Conservation (phyloP, 495 filamentous ascomycete genomes). For the Penicillium cosmopolitanum region DNA sequence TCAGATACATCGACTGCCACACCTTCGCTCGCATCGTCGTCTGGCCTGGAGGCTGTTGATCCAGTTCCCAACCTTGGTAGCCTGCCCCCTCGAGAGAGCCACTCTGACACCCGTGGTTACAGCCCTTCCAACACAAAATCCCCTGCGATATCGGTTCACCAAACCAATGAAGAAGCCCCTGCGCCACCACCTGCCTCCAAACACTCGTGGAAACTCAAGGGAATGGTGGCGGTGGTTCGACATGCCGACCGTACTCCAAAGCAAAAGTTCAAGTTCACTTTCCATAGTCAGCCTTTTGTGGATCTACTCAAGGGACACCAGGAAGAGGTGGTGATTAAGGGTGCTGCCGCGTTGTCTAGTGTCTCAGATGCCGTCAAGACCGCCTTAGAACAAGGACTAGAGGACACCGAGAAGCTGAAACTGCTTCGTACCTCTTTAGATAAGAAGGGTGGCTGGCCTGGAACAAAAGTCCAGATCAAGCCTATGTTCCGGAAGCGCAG, state of each 20-base stretch:
- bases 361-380: slow-evolving; percentile 81
- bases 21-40: slow-evolving; percentile 54
- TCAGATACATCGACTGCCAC: slow-evolving; percentile 47
- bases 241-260: slow-evolving; percentile 98
- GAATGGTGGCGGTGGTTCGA: slow-evolving; percentile 94
- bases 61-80: slow-evolving; percentile 23
- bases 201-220: slow-evolving; percentile 96
- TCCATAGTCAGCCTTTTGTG: slow-evolving; percentile 95
- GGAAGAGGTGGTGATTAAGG: slow-evolving; percentile 94
- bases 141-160: slow-evolving; percentile 33
- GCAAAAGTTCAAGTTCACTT: slow-evolving; percentile 99
- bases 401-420: slow-evolving; percentile 85
- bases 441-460: slow-evolving; percentile 90
- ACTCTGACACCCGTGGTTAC: slow-evolving; percentile 28
- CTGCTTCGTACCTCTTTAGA: slow-evolving; percentile 81
- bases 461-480: slow-evolving; percentile 98
- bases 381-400: slow-evolving; percentile 74
- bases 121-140: slow-evolving; percentile 38
- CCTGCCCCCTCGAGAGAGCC: slow-evolving; percentile 29
- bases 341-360: slow-evolving; percentile 85
- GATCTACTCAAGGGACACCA: slow-evolving; percentile 91
- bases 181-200: slow-evolving; percentile 80
- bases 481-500: slow-evolving; percentile 92
- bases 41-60: slow-evolving; percentile 47
- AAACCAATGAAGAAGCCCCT: slow-evolving; percentile 31